Conservation (phyloP, 2,329 filamentous ascomycete species). For the Lasiodiplodia citricola region DNA sequence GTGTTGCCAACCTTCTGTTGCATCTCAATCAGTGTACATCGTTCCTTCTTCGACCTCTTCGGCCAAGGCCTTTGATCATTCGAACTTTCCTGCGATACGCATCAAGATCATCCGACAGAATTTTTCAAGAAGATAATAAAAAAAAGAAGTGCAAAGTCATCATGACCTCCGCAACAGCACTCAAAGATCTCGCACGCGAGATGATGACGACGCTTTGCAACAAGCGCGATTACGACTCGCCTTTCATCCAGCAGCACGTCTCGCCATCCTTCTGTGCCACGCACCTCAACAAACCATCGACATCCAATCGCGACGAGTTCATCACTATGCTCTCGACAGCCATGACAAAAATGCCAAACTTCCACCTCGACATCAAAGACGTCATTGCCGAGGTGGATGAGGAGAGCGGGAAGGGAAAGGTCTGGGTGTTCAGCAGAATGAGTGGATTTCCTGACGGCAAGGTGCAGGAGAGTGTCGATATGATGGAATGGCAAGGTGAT, state of each 20-base stretch:
- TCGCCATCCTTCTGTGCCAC: not conserved
- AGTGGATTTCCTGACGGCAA: not conserved
- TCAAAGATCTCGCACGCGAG: conserved; percentile 9
- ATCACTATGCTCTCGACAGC: not conserved
- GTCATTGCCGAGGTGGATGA: not conserved
- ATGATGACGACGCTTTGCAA: conserved; percentile 11
- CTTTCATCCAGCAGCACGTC: not conserved
- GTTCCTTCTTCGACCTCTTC: not conserved
- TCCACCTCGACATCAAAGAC: not conserved
- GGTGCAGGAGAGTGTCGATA: conserved; percentile 11
- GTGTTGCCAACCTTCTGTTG: not conserved
- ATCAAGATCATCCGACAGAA: not conserved
- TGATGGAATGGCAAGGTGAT: conserved; percentile 18
- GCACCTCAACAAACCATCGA: not conserved
- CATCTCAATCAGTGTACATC: not conserved
- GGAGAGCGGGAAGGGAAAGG: not conserved
- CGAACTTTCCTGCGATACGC: not conserved
- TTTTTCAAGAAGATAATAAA: too few species aligned
- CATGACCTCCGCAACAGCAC: not conserved
- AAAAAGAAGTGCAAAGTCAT: not conserved
- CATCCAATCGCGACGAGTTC: not conserved
- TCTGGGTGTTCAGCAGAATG: conserved; percentile 13
- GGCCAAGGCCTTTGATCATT: not conserved
- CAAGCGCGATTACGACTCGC: conserved; percentile 5
- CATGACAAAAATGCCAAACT: not conserved